phyloP scores from a whole-genome alignment of 2,329 filamentous ascomycete genomes.

The Colletotrichum truncatum region DNA sequence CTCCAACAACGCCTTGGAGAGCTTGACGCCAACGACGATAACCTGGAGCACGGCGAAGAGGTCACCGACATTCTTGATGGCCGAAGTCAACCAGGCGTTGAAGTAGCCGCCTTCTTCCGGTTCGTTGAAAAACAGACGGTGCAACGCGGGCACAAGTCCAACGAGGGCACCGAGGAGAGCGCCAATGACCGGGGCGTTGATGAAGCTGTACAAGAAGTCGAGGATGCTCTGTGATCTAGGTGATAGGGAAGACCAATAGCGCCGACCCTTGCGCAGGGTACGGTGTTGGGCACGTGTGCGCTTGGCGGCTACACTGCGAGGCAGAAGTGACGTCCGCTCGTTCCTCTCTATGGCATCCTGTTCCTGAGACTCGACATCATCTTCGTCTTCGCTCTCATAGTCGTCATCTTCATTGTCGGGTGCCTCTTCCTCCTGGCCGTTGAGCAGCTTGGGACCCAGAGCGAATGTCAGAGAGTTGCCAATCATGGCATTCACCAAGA shows the following conservation, averaged over 20 bases:
- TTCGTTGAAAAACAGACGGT: slow-evolving; percentile 68
- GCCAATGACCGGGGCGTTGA: slow-evolving; percentile 70
- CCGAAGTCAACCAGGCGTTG: slow-evolving; percentile 72
- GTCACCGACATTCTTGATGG: slow-evolving; percentile 68
- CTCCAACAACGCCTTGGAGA: slow-evolving; percentile 59
- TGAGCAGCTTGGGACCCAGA: slow-evolving; percentile 56
- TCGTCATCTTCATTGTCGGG: background rate
- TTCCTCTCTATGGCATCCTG: slow-evolving; percentile 15
- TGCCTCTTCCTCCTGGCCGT: slow-evolving; percentile 28
- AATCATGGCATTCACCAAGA: slow-evolving; percentile 72
- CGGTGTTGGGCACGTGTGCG: slow-evolving; percentile 13
- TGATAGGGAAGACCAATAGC: slow-evolving; percentile 16
- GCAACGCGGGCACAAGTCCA: slow-evolving; percentile 67
- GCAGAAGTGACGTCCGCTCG: slow-evolving; percentile 23
- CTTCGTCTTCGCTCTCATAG: background rate
- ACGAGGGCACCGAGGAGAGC: slow-evolving; percentile 66
- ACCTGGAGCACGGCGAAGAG: slow-evolving; percentile 73
- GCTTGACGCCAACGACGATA: slow-evolving; percentile 72
- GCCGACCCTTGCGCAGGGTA: slow-evolving; percentile 3
- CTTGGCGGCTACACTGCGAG: slow-evolving; percentile 41
- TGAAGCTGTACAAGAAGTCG: slow-evolving; percentile 54
- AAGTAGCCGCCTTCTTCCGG: slow-evolving; percentile 69
- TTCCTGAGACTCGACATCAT: slow-evolving; percentile 18
- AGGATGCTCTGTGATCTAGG: slow-evolving; percentile 40
- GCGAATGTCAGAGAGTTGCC: slow-evolving; percentile 72